Evolutionary conservation across 805 yeast genomes (phyloP), one percentile per base, ranked within the genome.

Genomic region (Kazachstania bromeliacearum): DNA sequence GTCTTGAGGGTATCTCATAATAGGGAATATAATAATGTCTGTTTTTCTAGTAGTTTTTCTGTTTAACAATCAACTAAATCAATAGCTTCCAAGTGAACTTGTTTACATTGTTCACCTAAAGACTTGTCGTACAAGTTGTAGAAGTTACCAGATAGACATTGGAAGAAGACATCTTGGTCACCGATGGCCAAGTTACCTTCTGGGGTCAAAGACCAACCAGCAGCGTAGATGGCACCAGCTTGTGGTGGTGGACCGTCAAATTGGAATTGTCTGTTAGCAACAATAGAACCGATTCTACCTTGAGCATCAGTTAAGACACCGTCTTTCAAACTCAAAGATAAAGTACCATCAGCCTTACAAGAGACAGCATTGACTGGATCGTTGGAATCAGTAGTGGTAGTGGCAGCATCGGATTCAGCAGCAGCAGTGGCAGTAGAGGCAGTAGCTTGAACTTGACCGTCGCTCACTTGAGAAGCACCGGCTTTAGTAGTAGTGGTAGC

Each of bases 171-270:
- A 34, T 71, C 70, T 30, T 57, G 51, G 44, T 60, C 54, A 56
- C 81, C 82, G 34, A 76, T 54, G 24, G 79, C 79, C 48, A 76
- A 67, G 58, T 65, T 64, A 35, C 71, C 75, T 28, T 67, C 74
- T 44, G 54, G 50, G 31, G 70, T 59, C 28, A 72, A 60, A 33
- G 72, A 65, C 78, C 77, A 71, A 40, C 77, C 77, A 30, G 70
- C 70, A 42, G 79, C 77, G 47, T 67, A 70, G 48, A 71, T 65
- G 35, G 77, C 64, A 52, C 77, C 78, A 20, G 75, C 79, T 66
- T 77, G 82, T 43, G 82, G 81, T 58, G 80, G 78, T 37, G 80
- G 80, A 46, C 81, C 81, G 53, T 77, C 81, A 50, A 75, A 76
- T 63, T 76, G 82, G 69, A 76, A 74, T 64, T 77, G 84, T 63